These are phyloP conservation scores for Podospora bellae-mahoneyi DNA, from an alignment of 495 filamentous ascomycete species.

Conservation along the genomic window DNA sequence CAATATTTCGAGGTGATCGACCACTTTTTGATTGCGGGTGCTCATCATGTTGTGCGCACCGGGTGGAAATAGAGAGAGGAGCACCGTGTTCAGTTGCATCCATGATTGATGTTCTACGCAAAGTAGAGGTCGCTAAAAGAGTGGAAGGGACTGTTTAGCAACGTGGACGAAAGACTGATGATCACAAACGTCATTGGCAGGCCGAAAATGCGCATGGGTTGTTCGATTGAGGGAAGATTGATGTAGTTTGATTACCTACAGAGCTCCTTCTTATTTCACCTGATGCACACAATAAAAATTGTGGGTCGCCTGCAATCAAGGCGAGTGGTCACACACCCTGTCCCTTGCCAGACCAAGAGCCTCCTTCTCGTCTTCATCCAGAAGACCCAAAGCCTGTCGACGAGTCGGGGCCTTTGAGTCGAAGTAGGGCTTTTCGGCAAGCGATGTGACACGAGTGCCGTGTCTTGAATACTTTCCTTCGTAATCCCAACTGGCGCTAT, in stretches of 20 bases:
- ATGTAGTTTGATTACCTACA: background rate
- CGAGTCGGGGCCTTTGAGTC: conserved; percentile 55
- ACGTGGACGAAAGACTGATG: conserved; percentile 15
- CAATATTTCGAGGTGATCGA: no score
- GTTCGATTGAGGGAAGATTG: conserved; percentile 17
- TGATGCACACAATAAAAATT: no score
- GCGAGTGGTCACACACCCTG: background rate
- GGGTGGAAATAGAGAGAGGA: background rate
- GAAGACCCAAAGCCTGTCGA: conserved; percentile 55
- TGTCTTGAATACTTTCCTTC: conserved; percentile 60
- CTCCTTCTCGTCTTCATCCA: conserved; percentile 39
- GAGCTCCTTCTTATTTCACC: no score
- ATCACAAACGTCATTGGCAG: conserved; percentile 16
- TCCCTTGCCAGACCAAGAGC: background rate
- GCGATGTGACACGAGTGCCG: conserved; percentile 58
- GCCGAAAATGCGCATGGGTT: conserved; percentile 18
- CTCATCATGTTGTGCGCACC: no score
- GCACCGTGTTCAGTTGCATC: background rate
- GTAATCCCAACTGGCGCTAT: conserved; percentile 68
- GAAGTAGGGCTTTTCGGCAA: conserved; percentile 66
- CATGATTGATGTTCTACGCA: conserved; percentile 19
- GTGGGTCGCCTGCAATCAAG: background rate
- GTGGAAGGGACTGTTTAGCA: conserved; percentile 21
- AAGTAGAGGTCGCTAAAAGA: conserved; percentile 16
- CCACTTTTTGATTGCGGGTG: no score